phyloP scores from a whole-genome alignment of 2,329 filamentous ascomycete genomes.

The Diaporthe amygdali region DNA sequence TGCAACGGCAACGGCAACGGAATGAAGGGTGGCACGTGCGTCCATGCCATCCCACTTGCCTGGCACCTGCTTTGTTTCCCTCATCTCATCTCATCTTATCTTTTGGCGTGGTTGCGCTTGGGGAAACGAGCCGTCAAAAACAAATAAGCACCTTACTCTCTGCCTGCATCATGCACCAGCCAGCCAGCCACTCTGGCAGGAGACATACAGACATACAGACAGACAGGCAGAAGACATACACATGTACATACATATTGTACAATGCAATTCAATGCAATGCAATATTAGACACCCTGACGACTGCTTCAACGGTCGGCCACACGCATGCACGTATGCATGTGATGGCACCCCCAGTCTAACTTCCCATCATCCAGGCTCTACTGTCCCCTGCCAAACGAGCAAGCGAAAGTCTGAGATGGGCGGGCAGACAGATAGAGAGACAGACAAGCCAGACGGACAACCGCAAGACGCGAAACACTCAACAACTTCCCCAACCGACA shows the following conservation, averaged over 20 bases:
- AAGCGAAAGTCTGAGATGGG: not conserved
- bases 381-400: not conserved
- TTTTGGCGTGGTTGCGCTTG: not conserved
- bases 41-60: conserved; percentile 40
- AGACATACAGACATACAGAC: not conserved
- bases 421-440: not conserved
- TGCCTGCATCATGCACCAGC: not conserved
- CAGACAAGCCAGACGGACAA: not conserved
- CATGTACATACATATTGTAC: not conserved
- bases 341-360: not conserved
- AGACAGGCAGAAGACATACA: too few species aligned
- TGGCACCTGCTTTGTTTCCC: not conserved
- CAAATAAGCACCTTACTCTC: not conserved
- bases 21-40: conserved; percentile 41
- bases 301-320: not conserved
- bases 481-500: not conserved
- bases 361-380: not conserved
- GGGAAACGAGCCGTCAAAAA: not conserved
- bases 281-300: not conserved
- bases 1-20: not conserved
- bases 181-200: not conserved
- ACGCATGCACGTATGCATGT: not conserved
- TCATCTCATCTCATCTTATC: not conserved
- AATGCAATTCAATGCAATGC: not conserved
- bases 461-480: too few species aligned